These are phyloP conservation scores for Spatholobus suberectus DNA, from an alignment of 306 rosid genomes.

Conservation along the genomic window DNA sequence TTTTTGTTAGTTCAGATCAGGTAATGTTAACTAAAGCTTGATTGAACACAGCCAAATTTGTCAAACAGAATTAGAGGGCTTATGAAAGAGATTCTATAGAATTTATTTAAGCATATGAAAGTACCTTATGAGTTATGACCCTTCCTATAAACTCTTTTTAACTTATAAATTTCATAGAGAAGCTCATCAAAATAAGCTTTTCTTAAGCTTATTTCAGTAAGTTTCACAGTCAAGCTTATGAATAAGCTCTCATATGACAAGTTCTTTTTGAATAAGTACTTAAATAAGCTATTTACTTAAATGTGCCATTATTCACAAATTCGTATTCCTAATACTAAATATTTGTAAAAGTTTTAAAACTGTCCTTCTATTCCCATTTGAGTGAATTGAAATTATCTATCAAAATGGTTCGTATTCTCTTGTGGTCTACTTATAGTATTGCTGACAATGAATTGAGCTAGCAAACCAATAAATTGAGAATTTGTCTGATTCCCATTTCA, in stretches of 20 bases:
- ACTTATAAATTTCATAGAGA: background rate
- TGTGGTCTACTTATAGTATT: background rate
- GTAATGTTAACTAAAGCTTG: background rate
- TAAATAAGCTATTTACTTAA: background rate
- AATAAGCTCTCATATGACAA: background rate
- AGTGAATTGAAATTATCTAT: no score
- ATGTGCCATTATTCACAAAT: background rate
- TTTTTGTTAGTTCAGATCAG: conserved; percentile 19
- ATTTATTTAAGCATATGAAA: background rate
- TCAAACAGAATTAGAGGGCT: background rate
- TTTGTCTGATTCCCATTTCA: background rate
- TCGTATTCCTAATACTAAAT: background rate
- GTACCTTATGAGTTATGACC: background rate
- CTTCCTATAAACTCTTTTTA: background rate
- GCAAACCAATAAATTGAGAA: background rate
- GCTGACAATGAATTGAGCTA: background rate
- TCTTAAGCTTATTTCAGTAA: background rate
- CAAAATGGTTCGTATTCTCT: background rate
- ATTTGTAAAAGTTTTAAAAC: background rate
- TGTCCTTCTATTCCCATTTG: background rate
- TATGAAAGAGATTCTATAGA: background rate
- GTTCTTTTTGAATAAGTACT: background rate
- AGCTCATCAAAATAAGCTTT: background rate
- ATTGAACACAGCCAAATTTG: background rate
- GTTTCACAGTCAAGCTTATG: background rate